phyloP scores from a whole-genome alignment of 108 stramenopile species.

The Cyclostephanos invisitatus region DNA sequence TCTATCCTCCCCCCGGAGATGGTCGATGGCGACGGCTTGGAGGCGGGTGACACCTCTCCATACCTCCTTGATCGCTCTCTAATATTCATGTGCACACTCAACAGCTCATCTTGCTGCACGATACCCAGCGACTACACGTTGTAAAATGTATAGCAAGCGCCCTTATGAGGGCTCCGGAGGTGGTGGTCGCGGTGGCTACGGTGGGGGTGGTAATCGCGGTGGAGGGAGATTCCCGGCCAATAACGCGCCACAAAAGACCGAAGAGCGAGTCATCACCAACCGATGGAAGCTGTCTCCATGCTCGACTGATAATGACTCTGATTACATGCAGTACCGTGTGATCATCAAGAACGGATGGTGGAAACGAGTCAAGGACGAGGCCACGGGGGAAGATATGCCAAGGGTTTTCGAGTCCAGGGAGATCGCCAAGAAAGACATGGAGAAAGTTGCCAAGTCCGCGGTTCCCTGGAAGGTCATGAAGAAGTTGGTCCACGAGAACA shows the following conservation, averaged over 20 bases:
- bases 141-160: neutral
- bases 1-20: too few relatives aligned
- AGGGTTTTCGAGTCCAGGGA: neutral
- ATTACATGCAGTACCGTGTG: constrained; percentile 6
- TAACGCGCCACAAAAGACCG: constrained; percentile 1
- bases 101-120: neutral
- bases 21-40: too few relatives aligned
- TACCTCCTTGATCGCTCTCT: too few relatives aligned
- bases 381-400: constrained; percentile 2
- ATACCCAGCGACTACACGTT: neutral
- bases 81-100: too few relatives aligned
- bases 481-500: constrained; percentile 10
- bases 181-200: neutral
- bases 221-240: neutral
- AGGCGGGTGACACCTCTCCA: too few relatives aligned
- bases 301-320: neutral
- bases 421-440: constrained; percentile 1
- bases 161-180: neutral
- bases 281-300: neutral
- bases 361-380: neutral
- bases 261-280: constrained; percentile 10
- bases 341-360: constrained; percentile 8
- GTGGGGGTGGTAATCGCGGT: neutral
- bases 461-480: constrained; percentile 13
- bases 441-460: constrained; percentile 5